These are phyloP conservation scores for Camelina laxa DNA, from an alignment of 345 rosid species.

Conservation along the genomic window DNA sequence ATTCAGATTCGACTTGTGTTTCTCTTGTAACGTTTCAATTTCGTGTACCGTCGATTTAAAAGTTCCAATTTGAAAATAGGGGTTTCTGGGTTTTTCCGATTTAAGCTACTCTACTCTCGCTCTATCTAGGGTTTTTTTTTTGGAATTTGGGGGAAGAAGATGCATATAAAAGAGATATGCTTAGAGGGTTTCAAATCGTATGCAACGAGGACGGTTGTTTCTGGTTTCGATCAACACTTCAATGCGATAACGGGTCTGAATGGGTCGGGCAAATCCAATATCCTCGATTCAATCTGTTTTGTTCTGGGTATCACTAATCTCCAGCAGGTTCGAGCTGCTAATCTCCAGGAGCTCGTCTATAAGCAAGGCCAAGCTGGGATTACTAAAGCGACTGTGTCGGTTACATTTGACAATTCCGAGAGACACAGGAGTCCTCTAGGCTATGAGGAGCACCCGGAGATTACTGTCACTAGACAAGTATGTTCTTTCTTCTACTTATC, in stretches of 20 bases:
- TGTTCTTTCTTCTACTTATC: conserved; percentile 7
- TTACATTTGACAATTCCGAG: conserved; percentile 88
- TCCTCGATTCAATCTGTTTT: conserved; percentile 95
- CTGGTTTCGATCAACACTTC: conserved; percentile 91
- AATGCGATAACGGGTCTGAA: conserved; percentile 96
- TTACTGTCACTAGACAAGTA: conserved; percentile 93
- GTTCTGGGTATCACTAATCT: conserved; percentile 97
- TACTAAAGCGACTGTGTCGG: conserved; percentile 90
- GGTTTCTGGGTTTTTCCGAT: not conserved
- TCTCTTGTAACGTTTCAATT: conserved; percentile 24
- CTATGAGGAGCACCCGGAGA: conserved; percentile 81
- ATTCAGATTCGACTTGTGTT: conserved; percentile 11
- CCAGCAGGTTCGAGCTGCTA: conserved; percentile 97
- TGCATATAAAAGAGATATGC: conserved; percentile 88
- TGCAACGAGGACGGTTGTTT: conserved; percentile 91
- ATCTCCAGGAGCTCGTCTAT: conserved; percentile 97
- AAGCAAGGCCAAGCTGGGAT: conserved; percentile 99
- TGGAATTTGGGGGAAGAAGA: conserved; percentile 31
- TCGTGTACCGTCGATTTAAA: not conserved
- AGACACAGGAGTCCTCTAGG: conserved; percentile 85
- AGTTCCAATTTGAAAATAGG: not conserved
- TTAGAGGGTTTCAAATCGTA: conserved; percentile 97
- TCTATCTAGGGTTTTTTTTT: conserved; percentile 20
- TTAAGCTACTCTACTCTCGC: not conserved
- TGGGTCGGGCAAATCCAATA: conserved; percentile 99